Base-by-base conservation (phyloP, 2,329 filamentous ascomycete genomes). In the Biscogniauxia mediterranea region DNA sequence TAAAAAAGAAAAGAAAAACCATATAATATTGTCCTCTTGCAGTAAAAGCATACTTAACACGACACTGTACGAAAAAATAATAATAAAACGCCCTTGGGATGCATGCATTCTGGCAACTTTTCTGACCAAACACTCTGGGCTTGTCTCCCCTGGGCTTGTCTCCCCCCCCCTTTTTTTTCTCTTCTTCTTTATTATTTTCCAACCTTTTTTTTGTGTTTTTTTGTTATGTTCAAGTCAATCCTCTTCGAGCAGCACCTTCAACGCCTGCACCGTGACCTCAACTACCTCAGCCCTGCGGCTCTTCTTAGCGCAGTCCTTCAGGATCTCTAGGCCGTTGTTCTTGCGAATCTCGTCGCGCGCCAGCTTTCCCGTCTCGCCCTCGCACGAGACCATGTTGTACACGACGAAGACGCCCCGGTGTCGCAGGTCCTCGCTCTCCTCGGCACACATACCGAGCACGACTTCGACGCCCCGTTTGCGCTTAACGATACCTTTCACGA, bases 371-470 rank as follows among this genome's bases (percentile, higher is more conserved):
- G 86, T 81, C 15, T 89, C 85, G 1, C 86, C 90, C 7, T 89
- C 86, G 3, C 85, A 84, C 11, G 81, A 81, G 5, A 92, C 80
- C 71, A 97, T 79, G 72, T 96, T 96, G 64, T 86, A 81, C 17
- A 95, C 74, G 60, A 89, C 86, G 25, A 94, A 92, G 1, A 90
- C 85, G 0, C 92, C 95, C 7, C 95, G 80, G 72, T 89, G 86
- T 56, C 86, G 79, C 61, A 93, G 71, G 60, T 89, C 86, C 69
- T 90, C 88, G 58, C 83, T 83, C 5, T 90, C 85, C 65, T 97
- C 92, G 17, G 81, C 79, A 70, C 92, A 96, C 71, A 98, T 77
- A 0, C 83, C 86, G n/a, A 99, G 76, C n/a, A 98, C 70, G n/a
- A 92, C 85, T 63, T 87, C 82, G 3, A 95, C 82, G 0, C 92